Conservation (phyloP, 192 early-diverging fungal species). For the Rhizophagus prolifer region DNA sequence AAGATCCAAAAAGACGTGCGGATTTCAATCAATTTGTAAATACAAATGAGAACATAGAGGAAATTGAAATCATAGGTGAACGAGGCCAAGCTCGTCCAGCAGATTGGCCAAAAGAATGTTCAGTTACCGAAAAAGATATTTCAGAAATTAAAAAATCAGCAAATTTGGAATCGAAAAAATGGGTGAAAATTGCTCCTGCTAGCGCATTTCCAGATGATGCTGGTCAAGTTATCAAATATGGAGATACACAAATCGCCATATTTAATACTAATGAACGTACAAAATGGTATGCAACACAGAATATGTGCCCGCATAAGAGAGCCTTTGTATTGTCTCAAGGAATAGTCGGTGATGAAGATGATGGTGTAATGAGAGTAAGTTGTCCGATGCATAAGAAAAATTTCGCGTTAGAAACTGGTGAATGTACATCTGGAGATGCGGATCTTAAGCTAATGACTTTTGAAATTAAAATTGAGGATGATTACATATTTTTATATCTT, state of each 20-base stretch:
- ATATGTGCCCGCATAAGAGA: slow-evolving; percentile 79
- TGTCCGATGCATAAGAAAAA: slow-evolving; percentile 71
- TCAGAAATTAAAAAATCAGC: neutral
- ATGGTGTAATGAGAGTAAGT: slow-evolving; percentile 42
- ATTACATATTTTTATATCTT: slow-evolving; percentile 45
- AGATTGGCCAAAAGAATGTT: slow-evolving; percentile 54
- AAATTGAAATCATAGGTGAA: slow-evolving; percentile 60
- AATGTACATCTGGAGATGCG: slow-evolving; percentile 47
- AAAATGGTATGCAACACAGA: slow-evolving; percentile 70
- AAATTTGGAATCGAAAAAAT: slow-evolving; percentile 26
- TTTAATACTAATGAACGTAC: slow-evolving; percentile 48
- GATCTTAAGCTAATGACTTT: slow-evolving; percentile 54
- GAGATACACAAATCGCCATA: slow-evolving; percentile 66
- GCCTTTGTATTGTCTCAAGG: slow-evolving; percentile 65
- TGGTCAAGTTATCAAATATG: slow-evolving; percentile 56
- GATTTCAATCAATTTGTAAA: slow-evolving; percentile 69
- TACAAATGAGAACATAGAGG: slow-evolving; percentile 44
- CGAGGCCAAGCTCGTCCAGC: slow-evolving; percentile 65
- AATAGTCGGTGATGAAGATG: slow-evolving; percentile 48
- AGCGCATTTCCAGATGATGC: slow-evolving; percentile 47
- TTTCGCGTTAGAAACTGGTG: slow-evolving; percentile 56
- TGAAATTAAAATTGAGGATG: slow-evolving; percentile 53
- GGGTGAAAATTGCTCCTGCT: slow-evolving; percentile 42
- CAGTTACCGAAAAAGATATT: neutral
- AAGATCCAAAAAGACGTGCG: slow-evolving; percentile 51